A percentile compares a stretch with the other conserved stretches of the same genome.
These are phyloP conservation scores for Fusarium chaquense DNA, from an alignment of 2,329 filamentous ascomycete species.

Conservation along the genomic window DNA sequence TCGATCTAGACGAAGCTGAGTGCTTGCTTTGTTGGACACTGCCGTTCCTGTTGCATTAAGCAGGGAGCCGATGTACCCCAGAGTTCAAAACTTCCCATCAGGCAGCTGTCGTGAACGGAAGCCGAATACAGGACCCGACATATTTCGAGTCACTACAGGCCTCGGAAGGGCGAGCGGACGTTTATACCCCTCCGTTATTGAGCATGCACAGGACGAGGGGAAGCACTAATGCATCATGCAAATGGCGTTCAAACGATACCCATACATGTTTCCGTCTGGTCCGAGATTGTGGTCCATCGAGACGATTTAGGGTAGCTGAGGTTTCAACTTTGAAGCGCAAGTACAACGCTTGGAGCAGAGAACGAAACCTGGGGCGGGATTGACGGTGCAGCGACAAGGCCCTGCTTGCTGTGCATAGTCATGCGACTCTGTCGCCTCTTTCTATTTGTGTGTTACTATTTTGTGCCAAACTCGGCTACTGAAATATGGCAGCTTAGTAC, in stretches of 20 bases:
- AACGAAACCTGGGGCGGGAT: slow-evolving; percentile 18
- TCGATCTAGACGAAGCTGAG: slow-evolving; percentile 25
- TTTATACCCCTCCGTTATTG: slow-evolving; percentile 17
- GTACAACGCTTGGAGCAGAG: background rate
- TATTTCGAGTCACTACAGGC: background rate
- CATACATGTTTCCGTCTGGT: slow-evolving; percentile 2
- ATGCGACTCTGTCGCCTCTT: background rate
- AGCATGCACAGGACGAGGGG: slow-evolving; percentile 20
- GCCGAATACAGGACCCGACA: slow-evolving; percentile 34
- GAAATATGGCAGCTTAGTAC: background rate
- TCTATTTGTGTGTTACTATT: background rate
- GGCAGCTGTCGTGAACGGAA: slow-evolving; percentile 23
- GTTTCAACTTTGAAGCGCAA: slow-evolving; percentile 3
- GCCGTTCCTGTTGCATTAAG: slow-evolving; percentile 14
- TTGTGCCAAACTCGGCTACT: slow-evolving; percentile 1
- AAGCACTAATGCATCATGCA: slow-evolving; percentile 3
- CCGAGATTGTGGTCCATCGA: slow-evolving; percentile 34
- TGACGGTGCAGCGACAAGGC: slow-evolving; percentile 29
- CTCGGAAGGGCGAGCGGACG: slow-evolving; percentile 28
- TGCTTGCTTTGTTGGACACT: slow-evolving; percentile 2
- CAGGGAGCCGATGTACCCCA: slow-evolving; percentile 22
- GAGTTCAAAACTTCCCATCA: background rate
- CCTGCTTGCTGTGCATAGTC: slow-evolving; percentile 12
- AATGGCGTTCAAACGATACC: slow-evolving; percentile 25
- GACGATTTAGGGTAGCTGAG: slow-evolving; percentile 20